A percentile compares a stretch with the other conserved stretches of the same genome.
phyloP scores from a whole-genome alignment of 2,329 filamentous ascomycete species.

The Colletotrichum tropicicola region DNA sequence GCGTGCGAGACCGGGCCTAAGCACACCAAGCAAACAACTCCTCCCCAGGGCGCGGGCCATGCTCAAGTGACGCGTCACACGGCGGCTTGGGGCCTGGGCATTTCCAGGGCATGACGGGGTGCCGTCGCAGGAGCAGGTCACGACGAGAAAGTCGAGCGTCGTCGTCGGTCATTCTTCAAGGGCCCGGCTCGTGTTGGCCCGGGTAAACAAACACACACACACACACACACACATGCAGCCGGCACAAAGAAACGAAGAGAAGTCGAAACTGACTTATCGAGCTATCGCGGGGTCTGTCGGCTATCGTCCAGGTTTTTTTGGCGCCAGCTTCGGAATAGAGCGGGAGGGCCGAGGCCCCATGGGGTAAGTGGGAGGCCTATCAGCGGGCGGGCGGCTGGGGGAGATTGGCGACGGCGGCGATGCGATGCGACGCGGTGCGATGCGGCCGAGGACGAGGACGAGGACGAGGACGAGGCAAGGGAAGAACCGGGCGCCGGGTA shows the following conservation, averaged over 20 bases:
- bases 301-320: conserved; percentile 6
- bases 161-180: background rate
- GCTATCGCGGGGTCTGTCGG: background rate
- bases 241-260: background rate
- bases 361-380: conserved; percentile 26
- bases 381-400: background rate
- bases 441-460: background rate
- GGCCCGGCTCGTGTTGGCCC: background rate
- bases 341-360: conserved; percentile 24
- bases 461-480: background rate
- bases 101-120: background rate
- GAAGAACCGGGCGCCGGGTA: conserved; percentile 18
- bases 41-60: background rate
- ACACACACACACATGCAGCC: too few relatives aligned
- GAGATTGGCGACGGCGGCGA: background rate
- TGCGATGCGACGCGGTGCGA: too few relatives aligned
- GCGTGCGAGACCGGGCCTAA: background rate
- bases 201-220: background rate
- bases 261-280: conserved; percentile 26
- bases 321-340: conserved; percentile 20
- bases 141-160: background rate
- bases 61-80: conserved; percentile 14
- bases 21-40: background rate
- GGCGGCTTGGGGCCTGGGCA: conserved; percentile 10
- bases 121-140: background rate